Evolutionary conservation across 1,284 basidiomycete genomes (phyloP).

Genomic region (Puccinia novopanici): DNA sequence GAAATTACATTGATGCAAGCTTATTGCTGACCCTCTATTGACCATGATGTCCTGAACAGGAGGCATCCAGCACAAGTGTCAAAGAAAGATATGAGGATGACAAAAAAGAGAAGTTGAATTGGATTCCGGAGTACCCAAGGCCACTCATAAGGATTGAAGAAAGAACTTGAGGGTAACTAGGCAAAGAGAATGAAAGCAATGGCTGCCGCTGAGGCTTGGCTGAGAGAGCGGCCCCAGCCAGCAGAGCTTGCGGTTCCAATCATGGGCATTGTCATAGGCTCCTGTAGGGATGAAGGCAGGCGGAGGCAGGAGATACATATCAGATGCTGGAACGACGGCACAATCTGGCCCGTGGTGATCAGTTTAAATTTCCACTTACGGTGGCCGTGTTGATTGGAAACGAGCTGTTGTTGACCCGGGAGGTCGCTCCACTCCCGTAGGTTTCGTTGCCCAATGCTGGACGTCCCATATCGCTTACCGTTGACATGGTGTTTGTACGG

Average conservation of each 20-base stretch:
- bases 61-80: no score
- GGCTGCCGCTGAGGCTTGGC: constrained; percentile 1
- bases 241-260: not conserved
- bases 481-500: not conserved
- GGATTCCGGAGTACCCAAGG: no score
- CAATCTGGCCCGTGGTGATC: not conserved
- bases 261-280: not conserved
- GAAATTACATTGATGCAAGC: no score
- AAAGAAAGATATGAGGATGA: no score
- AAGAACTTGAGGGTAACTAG: not conserved
- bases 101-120: no score
- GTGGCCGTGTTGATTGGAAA: not conserved
- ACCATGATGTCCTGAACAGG: no score
- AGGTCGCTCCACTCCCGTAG: not conserved
- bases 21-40: no score
- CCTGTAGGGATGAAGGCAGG: not conserved
- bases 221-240: not conserved
- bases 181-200: constrained; percentile 1
- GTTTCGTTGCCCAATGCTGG: not conserved
- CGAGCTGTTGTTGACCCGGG: not conserved
- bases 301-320: not conserved
- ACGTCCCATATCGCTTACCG: not conserved
- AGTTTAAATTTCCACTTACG: not conserved
- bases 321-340: not conserved
- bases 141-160: not conserved